Percentiles rank a stretch among this genome's conserved stretches.
These are phyloP conservation scores for Houttuynia cordata DNA, from an alignment of 164 flowering plant species.

Conservation along the genomic window DNA sequence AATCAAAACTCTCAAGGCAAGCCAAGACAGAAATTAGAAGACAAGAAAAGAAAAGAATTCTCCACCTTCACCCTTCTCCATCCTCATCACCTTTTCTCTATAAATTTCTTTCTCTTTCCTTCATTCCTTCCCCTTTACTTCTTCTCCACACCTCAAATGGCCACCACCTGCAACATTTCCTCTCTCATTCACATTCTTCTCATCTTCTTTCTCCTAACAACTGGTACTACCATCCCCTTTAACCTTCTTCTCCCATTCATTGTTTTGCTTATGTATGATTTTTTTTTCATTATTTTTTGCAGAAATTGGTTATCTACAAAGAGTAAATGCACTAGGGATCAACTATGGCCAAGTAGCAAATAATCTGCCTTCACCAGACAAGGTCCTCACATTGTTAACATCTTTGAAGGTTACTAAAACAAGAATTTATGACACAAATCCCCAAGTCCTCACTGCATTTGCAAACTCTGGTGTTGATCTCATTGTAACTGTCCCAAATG, in stretches of 20 bases:
- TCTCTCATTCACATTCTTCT: slow-evolving; percentile 19
- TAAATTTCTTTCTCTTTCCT: slow-evolving; percentile 6
- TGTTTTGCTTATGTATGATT: background rate
- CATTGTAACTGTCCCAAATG: slow-evolving; percentile 61
- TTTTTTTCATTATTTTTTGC: background rate
- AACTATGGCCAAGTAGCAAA: slow-evolving; percentile 88
- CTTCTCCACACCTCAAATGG: slow-evolving; percentile 19
- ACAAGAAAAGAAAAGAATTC: slow-evolving; percentile 29
- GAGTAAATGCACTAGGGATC: slow-evolving; percentile 54
- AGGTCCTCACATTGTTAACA: slow-evolving; percentile 40
- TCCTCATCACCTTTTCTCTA: background rate
- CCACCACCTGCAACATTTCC: slow-evolving; percentile 11
- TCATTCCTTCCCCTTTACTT: slow-evolving; percentile 9
- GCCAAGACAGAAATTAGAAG: slow-evolving; percentile 6
- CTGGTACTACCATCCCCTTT: slow-evolving; percentile 49
- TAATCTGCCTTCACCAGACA: slow-evolving; percentile 68
- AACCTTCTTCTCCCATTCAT: slow-evolving; percentile 1
- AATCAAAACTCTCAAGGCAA: slow-evolving; percentile 6
- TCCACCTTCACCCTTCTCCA: background rate
- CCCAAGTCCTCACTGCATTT: slow-evolving; percentile 57
- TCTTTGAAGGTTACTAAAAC: slow-evolving; percentile 49
- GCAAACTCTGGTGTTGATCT: slow-evolving; percentile 65
- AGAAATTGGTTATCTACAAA: slow-evolving; percentile 24
- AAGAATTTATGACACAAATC: slow-evolving; percentile 90
- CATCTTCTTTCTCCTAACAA: slow-evolving; percentile 15